A percentile compares a stretch with the other conserved stretches of the same genome.
Conservation (phyloP, 2,329 filamentous ascomycete species). For the Diaporthe caulivora region DNA sequence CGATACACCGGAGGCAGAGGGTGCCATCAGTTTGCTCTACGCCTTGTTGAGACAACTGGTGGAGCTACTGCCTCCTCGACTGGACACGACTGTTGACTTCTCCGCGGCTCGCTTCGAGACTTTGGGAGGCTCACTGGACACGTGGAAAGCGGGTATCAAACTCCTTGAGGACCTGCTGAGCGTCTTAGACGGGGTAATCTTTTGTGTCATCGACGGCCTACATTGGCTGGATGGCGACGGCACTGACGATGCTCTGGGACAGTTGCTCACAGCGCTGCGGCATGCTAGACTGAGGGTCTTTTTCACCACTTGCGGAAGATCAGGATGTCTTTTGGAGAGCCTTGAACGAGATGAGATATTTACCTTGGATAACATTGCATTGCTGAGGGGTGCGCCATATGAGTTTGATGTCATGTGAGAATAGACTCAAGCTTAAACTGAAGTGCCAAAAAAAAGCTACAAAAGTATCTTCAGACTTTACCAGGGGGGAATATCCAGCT, state of each 20-base stretch:
- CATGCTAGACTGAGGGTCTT: neutral
- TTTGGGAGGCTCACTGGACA: constrained; percentile 1
- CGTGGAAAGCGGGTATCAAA: neutral
- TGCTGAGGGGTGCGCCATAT: neutral
- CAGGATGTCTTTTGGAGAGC: constrained; percentile 32
- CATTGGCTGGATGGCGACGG: constrained; percentile 27
- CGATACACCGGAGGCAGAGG: neutral
- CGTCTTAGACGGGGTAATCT: neutral
- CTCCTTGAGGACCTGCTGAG: constrained; percentile 6
- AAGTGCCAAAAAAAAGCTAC: no score
- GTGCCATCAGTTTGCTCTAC: constrained; percentile 2
- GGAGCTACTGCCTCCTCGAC: constrained; percentile 10
- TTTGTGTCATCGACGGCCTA: constrained; percentile 29
- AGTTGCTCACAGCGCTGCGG: neutral
- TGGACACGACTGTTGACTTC: constrained; percentile 9
- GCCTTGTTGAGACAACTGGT: constrained; percentile 23
- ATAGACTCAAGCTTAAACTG: no score
- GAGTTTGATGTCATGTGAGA: neutral
- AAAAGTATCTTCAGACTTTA: no score
- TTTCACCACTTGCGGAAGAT: constrained; percentile 21
- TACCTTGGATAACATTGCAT: neutral
- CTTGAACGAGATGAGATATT: neutral
- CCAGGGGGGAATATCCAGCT: no score
- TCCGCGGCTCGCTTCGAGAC: neutral
- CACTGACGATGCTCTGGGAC: neutral